Percentiles rank a stretch among this genome's conserved stretches.
phyloP scores from a whole-genome alignment of 768 basidiomycete genomes.

The Amanita phalloides region DNA sequence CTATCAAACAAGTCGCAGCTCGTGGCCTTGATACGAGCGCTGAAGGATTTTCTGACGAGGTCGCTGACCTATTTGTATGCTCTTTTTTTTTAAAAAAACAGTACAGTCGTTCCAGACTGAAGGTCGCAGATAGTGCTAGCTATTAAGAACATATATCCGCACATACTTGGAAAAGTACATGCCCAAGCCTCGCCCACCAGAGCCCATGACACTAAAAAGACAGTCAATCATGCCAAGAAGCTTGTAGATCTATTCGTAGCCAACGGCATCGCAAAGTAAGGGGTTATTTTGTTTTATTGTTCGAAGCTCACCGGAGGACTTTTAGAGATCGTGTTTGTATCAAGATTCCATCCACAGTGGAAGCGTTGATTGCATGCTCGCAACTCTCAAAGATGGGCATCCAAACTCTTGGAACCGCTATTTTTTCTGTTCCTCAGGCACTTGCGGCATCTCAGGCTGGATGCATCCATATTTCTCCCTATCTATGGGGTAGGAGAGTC shows the following conservation, averaged over 20 bases:
- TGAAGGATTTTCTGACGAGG: constrained; percentile 2
- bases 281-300: not conserved
- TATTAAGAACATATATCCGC: constrained; percentile 31
- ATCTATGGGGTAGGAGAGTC: constrained; percentile 35
- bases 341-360: constrained; percentile 48
- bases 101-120: not conserved
- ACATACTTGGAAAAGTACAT: constrained; percentile 31
- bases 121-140: constrained; percentile 28
- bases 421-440: constrained; percentile 47
- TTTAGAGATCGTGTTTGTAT: constrained; percentile 39
- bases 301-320: not conserved
- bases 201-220: constrained; percentile 29
- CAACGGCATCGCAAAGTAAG: constrained; percentile 30
- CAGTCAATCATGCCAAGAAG: constrained; percentile 29
- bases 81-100: not conserved
- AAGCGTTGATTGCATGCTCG: constrained; percentile 38
- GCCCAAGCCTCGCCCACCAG: constrained; percentile 31
- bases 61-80: not conserved
- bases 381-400: constrained; percentile 34
- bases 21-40: constrained; percentile 9
- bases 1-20: constrained; percentile 18
- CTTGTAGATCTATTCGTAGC: constrained; percentile 30
- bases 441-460: constrained; percentile 42
- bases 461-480: constrained; percentile 42
- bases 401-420: constrained; percentile 40